Evolutionary conservation across 2,329 filamentous ascomycete species (phyloP).

Genomic region (Cercospora nicotianae): DNA sequence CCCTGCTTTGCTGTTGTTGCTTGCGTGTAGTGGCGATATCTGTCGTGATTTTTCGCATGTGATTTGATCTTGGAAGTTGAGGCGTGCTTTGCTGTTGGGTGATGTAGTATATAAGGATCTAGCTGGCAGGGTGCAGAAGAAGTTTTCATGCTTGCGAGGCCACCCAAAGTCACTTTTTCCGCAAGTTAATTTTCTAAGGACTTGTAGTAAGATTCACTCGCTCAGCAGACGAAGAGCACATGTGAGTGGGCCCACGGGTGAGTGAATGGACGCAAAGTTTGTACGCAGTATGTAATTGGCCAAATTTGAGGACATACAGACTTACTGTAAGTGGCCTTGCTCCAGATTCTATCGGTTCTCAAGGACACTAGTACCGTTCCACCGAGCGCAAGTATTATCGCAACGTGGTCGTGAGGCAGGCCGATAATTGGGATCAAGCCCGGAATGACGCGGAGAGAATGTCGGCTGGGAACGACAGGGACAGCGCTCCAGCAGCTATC

Average conservation of each 20-base stretch:
- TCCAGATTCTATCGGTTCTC: background rate
- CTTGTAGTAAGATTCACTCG: background rate
- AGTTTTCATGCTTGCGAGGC: background rate
- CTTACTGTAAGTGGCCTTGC: background rate
- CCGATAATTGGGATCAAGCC: background rate
- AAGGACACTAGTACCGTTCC: background rate
- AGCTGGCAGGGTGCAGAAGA: background rate
- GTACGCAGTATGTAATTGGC: background rate
- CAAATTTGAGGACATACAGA: background rate
- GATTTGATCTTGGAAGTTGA: background rate
- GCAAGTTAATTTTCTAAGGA: background rate
- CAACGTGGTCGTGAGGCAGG: background rate
- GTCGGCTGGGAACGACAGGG: background rate
- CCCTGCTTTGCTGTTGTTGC: background rate
- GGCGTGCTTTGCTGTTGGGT: background rate
- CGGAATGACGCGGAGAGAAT: background rate
- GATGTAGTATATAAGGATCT: background rate
- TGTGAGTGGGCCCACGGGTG: background rate
- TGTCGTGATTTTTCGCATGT: background rate
- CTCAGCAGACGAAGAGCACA: background rate
- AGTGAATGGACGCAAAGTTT: background rate
- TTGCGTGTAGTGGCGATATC: background rate
- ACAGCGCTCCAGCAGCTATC: too few species aligned
- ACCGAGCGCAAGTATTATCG: background rate
- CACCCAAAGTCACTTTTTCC: background rate